Evolutionary conservation across 352 stramenopile genomes (phyloP).

Genomic region (Pythium oligandrum): DNA sequence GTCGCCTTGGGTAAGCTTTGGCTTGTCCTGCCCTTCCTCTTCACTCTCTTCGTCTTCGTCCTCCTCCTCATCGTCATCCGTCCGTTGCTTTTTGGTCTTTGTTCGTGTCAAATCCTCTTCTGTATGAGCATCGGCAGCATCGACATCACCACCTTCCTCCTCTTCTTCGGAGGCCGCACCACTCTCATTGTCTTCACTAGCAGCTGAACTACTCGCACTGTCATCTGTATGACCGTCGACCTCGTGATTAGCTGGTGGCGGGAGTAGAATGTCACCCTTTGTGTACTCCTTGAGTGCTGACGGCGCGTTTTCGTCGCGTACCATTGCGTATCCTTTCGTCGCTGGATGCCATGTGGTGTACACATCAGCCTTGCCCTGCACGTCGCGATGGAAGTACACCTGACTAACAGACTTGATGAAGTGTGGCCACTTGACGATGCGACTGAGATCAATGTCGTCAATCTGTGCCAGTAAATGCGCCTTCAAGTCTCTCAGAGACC

Average conservation of each 20-base stretch:
- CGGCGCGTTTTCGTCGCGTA: conserved; percentile 20
- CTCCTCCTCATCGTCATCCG: conserved; percentile 10
- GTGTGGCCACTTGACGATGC: conserved; percentile 41
- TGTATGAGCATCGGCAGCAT: neutral
- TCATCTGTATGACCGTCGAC: conserved; percentile 80
- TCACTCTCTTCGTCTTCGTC: conserved; percentile 10
- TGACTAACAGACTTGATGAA: conserved; percentile 50
- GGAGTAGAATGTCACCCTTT: conserved; percentile 46
- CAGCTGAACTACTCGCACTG: conserved; percentile 61
- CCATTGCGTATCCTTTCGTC: conserved; percentile 50
- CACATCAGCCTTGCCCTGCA: conserved; percentile 14
- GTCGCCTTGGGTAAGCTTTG: conserved; percentile 1
- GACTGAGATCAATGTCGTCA: conserved; percentile 47
- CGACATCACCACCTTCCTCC: conserved; percentile 1
- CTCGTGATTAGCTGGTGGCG: conserved; percentile 48
- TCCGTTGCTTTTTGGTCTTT: conserved; percentile 6
- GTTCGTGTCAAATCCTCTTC: neutral
- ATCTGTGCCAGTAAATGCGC: conserved; percentile 52
- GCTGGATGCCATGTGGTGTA: conserved; percentile 38
- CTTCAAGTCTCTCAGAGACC: conserved; percentile 29
- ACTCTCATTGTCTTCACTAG: conserved; percentile 39
- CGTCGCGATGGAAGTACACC: conserved; percentile 37
- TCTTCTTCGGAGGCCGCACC: conserved; percentile 14
- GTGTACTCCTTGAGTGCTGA: conserved; percentile 30
- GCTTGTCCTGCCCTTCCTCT: conserved; percentile 14